Conservation (phyloP, 129 eudicot species). For the Oenanthe sinensis region DNA sequence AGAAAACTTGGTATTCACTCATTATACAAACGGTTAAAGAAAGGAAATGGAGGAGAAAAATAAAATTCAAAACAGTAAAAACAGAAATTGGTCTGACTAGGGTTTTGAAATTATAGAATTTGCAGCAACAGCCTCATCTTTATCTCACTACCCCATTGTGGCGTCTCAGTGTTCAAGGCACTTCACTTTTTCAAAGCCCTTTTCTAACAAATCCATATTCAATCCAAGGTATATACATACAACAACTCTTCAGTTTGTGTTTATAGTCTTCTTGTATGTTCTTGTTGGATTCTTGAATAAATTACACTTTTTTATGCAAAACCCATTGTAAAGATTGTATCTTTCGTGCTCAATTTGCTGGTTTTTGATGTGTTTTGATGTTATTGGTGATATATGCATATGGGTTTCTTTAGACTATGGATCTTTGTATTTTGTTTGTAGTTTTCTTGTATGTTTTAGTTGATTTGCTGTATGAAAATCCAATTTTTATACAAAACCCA, state of each 20-base stretch:
- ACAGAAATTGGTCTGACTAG: neutral
- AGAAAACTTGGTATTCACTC: neutral
- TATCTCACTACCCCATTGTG: neutral
- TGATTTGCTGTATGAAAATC: neutral
- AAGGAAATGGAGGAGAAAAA: neutral
- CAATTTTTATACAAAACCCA: neutral
- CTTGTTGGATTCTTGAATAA: neutral
- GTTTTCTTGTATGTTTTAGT: neutral
- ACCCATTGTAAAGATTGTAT: neutral
- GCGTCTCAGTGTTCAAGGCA: neutral
- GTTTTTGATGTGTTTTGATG: neutral
- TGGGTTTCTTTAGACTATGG: neutral
- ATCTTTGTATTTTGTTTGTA: neutral
- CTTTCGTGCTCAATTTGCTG: neutral
- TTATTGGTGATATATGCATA: neutral
- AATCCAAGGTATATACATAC: neutral
- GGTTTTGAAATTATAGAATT: neutral
- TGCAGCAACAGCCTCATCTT: neutral
- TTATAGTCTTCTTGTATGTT: neutral
- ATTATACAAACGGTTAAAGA: neutral
- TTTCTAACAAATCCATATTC: neutral
- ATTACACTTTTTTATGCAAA: neutral
- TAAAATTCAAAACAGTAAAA: neutral
- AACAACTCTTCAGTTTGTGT: neutral
- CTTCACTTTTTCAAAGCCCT: neutral